Evolutionary conservation across 306 rosid genomes (phyloP).

Genomic region (Chamaecrista fasciculata): DNA sequence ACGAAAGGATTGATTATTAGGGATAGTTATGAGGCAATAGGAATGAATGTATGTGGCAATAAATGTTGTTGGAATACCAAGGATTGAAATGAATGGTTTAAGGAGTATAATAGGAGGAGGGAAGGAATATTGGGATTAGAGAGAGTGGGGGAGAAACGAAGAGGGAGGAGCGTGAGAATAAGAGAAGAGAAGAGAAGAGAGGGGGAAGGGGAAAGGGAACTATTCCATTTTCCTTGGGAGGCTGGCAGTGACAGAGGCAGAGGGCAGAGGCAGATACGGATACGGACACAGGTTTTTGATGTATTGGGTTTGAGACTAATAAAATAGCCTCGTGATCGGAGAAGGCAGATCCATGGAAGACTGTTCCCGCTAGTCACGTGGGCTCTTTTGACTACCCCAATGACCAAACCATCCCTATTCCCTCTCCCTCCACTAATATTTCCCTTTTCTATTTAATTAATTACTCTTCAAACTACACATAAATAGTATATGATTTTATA

Average conservation of each 20-base stretch:
- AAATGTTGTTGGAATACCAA: background rate
- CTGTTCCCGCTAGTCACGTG: conserved; percentile 98
- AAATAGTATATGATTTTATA: too few relatives aligned
- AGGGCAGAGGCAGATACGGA: conserved; percentile 56
- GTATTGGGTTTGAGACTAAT: conserved; percentile 49
- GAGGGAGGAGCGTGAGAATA: conserved; percentile 36
- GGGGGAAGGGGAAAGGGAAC: too few relatives aligned
- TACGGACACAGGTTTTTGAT: conserved; percentile 89
- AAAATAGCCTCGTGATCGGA: conserved; percentile 99
- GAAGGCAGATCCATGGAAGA: conserved; percentile 92
- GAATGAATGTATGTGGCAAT: background rate
- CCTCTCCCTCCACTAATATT: background rate
- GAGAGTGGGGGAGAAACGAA: conserved; percentile 28
- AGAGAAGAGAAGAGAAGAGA: too few relatives aligned
- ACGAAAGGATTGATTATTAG: too few relatives aligned
- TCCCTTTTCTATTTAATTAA: too few relatives aligned
- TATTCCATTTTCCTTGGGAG: conserved; percentile 88
- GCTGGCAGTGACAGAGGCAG: conserved; percentile 62
- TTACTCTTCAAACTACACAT: too few relatives aligned
- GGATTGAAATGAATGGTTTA: background rate
- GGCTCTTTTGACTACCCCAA: conserved; percentile 77
- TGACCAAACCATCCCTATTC: conserved; percentile 38
- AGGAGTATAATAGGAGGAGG: background rate
- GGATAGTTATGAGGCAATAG: too few relatives aligned
- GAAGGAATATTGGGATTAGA: conserved; percentile 37